Evolutionary conservation across 345 rosid species (phyloP).

Genomic region (Lumnitzera racemosa): DNA sequence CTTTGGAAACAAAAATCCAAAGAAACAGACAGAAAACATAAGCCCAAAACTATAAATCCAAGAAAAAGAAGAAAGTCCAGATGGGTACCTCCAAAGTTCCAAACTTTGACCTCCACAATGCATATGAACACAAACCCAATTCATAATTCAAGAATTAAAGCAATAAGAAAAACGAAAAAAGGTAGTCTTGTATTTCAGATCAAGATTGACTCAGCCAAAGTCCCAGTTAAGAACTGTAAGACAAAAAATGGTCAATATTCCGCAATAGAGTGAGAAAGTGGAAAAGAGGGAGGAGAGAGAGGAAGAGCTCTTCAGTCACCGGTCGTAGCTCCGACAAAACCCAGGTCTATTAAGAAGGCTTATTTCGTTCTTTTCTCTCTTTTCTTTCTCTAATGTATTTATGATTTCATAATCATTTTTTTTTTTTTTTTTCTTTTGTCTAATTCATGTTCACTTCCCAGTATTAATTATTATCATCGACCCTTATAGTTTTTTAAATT

Average conservation of each 20-base stretch:
- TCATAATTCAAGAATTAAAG: constrained; percentile 36
- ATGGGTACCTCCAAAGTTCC: too few species aligned
- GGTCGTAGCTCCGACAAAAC: not conserved
- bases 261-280: not conserved
- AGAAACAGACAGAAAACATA: not conserved
- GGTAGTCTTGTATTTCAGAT: constrained; percentile 11
- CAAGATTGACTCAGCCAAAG: not conserved
- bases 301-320: not conserved
- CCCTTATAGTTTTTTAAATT: too few species aligned
- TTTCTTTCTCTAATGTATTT: not conserved
- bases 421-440: too few species aligned
- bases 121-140: constrained; percentile 21
- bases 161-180: constrained; percentile 7
- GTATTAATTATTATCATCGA: too few species aligned
- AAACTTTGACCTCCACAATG: constrained; percentile 1
- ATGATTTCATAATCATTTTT: too few species aligned
- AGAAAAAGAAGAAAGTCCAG: not conserved
- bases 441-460: too few species aligned
- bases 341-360: not conserved
- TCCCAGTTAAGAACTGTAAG: too few species aligned
- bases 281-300: not conserved
- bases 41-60: not conserved
- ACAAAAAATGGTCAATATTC: not conserved
- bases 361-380: not conserved
- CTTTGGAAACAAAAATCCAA: not conserved